Evolutionary conservation across 768 basidiomycete species (phyloP), one percentile per base, ranked within the genome.

Genomic region (Saitozyma sp.): DNA sequence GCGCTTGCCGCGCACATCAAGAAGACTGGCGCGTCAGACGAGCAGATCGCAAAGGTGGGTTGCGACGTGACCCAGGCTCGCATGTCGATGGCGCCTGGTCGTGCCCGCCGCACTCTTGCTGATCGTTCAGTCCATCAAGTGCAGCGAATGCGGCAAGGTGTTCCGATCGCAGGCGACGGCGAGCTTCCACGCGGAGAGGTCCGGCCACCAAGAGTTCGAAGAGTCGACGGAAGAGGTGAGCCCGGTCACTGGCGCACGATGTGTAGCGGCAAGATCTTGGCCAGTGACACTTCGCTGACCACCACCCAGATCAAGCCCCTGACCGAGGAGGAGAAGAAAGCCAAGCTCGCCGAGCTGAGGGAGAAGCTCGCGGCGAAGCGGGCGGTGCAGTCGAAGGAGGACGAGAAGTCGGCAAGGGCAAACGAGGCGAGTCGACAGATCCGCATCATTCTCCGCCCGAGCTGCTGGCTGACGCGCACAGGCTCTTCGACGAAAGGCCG

Each of bases 141-240:
- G 71, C 52, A 69, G 7, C 49, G 78, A 89, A 71, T 95, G 93
- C 77, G 86, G 88, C 63, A 96, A 96, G 81, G 83, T 86, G 20
- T 96, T 96, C 83, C 82, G 83, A 73, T 92, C 91, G 69, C 88
- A 90, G 0, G 90, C 90, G 2, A 82, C 95, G 14, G 94, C 91
- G 13, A 90, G 91, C 68, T 95, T 86, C 79, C 94, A 96, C 71
- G 94, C 92, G 0, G 92, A 94, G 79, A 92, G 92, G 82, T 90
- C 87, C 68, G 95, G 95, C 0, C 95, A 99, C 76, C 88, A 92
- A 78, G 88, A 93, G 68, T 98, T 97, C 66, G 94, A 96, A 76
- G 95, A 97, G 74, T 92, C 90, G 1, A 90, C 87, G 0, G 93
- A 98, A 73, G 95, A 97, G 84, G 92, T 91, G 52, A 54, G 80